A percentile compares a stretch with the other conserved stretches of the same genome.
Conservation (phyloP, 2,329 filamentous ascomycete species). For the Epichloe uncinata region DNA sequence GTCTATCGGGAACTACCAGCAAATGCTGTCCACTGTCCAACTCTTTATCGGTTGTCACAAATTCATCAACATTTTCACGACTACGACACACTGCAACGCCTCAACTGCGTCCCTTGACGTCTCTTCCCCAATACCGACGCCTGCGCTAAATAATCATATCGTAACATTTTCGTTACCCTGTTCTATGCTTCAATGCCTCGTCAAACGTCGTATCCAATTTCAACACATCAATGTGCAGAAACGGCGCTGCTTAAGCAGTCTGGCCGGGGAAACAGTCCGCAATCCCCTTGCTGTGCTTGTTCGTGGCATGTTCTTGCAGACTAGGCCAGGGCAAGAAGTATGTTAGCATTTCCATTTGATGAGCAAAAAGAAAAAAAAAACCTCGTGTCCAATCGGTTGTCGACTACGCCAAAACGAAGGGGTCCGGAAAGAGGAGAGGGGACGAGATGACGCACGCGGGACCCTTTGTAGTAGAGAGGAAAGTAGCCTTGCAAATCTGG, state of each 20-base stretch:
- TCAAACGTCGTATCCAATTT: background rate
- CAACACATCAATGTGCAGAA: too few species aligned
- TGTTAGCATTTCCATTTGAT: background rate
- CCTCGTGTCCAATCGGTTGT: background rate
- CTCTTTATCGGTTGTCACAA: background rate
- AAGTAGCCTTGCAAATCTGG: constrained; percentile 62
- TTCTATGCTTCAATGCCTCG: background rate
- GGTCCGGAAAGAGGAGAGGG: background rate
- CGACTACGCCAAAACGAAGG: background rate
- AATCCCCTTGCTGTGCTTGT: constrained; percentile 65
- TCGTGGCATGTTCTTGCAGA: constrained; percentile 56
- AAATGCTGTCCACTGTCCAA: background rate
- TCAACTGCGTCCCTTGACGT: background rate
- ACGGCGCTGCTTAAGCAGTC: background rate
- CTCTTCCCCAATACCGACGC: constrained; percentile 1
- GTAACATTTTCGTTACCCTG: constrained; percentile 2
- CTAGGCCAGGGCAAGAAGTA: constrained; percentile 18
- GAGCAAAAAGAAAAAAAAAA: background rate
- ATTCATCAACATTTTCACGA: background rate
- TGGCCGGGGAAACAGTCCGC: constrained; percentile 54
- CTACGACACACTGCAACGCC: background rate
- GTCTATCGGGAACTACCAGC: background rate
- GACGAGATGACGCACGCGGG: constrained; percentile 41
- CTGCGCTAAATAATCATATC: constrained; percentile 3
- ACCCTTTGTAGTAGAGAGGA: constrained; percentile 63